Conservation (phyloP, 2,329 filamentous ascomycete genomes). For the Paraphoma sp. region DNA sequence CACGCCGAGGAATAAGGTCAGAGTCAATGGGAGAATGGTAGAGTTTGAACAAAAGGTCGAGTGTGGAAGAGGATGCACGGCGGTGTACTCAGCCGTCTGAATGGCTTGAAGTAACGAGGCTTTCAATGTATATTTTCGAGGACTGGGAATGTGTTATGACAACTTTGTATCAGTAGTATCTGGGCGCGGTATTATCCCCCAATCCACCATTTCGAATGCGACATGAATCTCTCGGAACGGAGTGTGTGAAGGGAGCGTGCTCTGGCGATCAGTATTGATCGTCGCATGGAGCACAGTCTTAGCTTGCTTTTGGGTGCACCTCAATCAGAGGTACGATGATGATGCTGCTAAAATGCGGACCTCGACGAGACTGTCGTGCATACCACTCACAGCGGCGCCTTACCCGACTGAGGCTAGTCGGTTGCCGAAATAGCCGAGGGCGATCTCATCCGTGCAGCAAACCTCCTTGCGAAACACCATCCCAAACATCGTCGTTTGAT, state of each 20-base stretch:
- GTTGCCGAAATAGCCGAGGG: neutral
- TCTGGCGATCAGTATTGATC: too few species aligned
- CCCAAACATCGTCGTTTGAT: constrained; percentile 39
- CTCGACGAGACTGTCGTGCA: too few species aligned
- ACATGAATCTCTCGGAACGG: too few species aligned
- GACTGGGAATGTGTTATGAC: neutral
- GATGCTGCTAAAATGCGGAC: too few species aligned
- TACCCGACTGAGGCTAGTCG: neutral
- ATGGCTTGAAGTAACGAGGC: neutral
- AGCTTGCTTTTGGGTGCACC: too few species aligned
- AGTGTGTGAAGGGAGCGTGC: too few species aligned
- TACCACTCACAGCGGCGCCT: neutral
- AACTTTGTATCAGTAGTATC: neutral
- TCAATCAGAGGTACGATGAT: too few species aligned
- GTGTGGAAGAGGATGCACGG: constrained; percentile 85
- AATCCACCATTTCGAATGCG: neutral
- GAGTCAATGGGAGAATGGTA: constrained; percentile 72
- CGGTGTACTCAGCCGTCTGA: constrained; percentile 31
- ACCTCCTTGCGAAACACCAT: constrained; percentile 28
- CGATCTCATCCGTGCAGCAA: neutral
- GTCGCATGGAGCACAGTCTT: too few species aligned
- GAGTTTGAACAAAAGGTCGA: constrained; percentile 86
- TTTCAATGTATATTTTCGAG: neutral
- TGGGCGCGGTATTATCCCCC: neutral
- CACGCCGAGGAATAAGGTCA: constrained; percentile 75